A percentile compares a stretch with the other conserved stretches of the same genome.
These are phyloP conservation scores for Pinus tabuliformis DNA, from an alignment of 75 land plant genomes.

Conservation along the genomic window DNA sequence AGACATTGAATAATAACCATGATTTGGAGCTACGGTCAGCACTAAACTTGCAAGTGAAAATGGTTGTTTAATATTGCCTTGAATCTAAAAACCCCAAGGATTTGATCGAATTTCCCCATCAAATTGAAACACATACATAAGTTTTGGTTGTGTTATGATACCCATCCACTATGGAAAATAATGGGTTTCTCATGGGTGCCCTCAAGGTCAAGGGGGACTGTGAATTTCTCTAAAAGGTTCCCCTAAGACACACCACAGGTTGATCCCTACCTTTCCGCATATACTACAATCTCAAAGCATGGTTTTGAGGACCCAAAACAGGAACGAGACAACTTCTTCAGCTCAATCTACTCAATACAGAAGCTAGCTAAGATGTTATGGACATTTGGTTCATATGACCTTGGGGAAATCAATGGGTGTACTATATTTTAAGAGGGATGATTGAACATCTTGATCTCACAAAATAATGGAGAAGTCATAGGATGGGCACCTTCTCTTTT, in stretches of 20 bases:
- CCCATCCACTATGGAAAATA: slow-evolving; percentile 65
- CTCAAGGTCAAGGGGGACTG: slow-evolving; percentile 35
- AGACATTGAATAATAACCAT: no score
- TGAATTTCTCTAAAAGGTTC: slow-evolving; percentile 30
- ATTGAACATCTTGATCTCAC: slow-evolving; percentile 27
- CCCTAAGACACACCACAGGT: slow-evolving; percentile 18
- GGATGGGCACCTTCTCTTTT: slow-evolving; percentile 30
- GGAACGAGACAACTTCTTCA: slow-evolving; percentile 31
- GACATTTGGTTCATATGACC: slow-evolving; percentile 18
- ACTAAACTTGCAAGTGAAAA: slow-evolving; percentile 20
- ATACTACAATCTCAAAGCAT: slow-evolving; percentile 28
- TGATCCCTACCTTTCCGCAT: slow-evolving; percentile 25
- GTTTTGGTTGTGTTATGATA: slow-evolving; percentile 59
- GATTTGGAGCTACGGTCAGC: no score
- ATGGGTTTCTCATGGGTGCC: slow-evolving; percentile 22
- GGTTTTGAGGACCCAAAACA: slow-evolving; percentile 10
- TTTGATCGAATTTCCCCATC: slow-evolving; percentile 68
- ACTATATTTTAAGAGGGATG: slow-evolving; percentile 25
- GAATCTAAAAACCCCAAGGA: slow-evolving; percentile 71
- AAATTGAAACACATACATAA: slow-evolving; percentile 68
- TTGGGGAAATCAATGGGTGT: slow-evolving; percentile 27
- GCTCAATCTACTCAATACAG: slow-evolving; percentile 31
- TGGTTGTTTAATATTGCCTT: slow-evolving; percentile 57
- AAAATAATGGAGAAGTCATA: slow-evolving; percentile 38
- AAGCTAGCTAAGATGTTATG: slow-evolving; percentile 30